These are phyloP conservation scores for Arthrinium puccinioides DNA, from an alignment of 2,329 filamentous ascomycete species.

Conservation along the genomic window DNA sequence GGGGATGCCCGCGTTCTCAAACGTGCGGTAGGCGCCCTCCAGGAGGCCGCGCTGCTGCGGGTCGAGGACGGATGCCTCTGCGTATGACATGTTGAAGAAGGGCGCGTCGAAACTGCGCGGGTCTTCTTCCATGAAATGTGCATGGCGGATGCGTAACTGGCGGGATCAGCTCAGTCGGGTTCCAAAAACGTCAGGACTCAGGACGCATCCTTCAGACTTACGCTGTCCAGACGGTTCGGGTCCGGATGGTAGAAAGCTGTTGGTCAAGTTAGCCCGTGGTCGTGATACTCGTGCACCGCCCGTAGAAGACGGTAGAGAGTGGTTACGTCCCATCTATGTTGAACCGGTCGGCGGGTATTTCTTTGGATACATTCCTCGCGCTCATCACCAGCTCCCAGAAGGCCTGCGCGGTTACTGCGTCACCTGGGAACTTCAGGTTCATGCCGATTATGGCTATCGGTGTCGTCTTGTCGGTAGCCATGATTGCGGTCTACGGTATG, in stretches of 20 bases:
- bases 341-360: constrained; percentile 24
- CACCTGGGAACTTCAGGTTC: constrained; percentile 21
- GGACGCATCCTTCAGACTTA: neutral
- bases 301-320: too few relatives aligned
- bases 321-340: constrained; percentile 12
- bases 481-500: neutral
- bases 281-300: neutral
- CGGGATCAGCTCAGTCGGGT: neutral
- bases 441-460: constrained; percentile 26
- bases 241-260: constrained; percentile 3
- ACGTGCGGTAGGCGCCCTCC: constrained; percentile 3
- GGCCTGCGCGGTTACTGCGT: constrained; percentile 20
- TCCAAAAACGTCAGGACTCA: neutral
- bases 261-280: neutral
- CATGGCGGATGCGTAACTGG: constrained; percentile 13
- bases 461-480: constrained; percentile 10
- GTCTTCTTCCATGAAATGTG: constrained; percentile 22
- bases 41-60: constrained; percentile 6
- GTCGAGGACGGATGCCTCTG: constrained; percentile 27
- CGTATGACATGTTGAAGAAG: constrained; percentile 29
- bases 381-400: constrained; percentile 23
- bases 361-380: constrained; percentile 18
- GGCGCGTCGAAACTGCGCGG: constrained; percentile 21
- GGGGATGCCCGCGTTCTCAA: constrained; percentile 6
- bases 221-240: constrained; percentile 1